Percentiles rank a stretch among this genome's conserved stretches.
Conservation (phyloP, 1,284 basidiomycete genomes). For the Ganoderma multipileum region DNA sequence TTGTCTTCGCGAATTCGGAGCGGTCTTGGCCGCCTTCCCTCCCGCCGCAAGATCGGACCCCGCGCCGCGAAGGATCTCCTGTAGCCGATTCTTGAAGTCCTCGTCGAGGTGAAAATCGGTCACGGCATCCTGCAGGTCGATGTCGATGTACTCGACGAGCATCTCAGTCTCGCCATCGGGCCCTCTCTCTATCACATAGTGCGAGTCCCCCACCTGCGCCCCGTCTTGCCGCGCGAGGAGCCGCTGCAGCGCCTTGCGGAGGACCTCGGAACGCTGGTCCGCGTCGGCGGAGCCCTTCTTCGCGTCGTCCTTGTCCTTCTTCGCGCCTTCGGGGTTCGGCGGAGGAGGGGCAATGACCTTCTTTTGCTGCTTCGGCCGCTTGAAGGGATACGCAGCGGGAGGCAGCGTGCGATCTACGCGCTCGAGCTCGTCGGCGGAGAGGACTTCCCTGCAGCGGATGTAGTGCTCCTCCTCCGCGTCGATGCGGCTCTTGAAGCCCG, state of each 20-base stretch:
- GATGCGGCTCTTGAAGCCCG: constrained; percentile 82
- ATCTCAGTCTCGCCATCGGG: constrained; percentile 57
- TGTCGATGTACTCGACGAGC: constrained; percentile 58
- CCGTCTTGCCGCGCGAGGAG: constrained; percentile 45
- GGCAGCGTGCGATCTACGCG: constrained; percentile 46
- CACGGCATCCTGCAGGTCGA: constrained; percentile 34
- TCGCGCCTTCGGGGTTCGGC: constrained; percentile 13
- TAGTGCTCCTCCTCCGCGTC: constrained; percentile 70
- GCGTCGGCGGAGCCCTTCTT: constrained; percentile 17
- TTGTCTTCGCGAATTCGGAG: constrained; percentile 24
- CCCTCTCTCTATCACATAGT: constrained; percentile 48
- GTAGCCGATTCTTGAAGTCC: constrained; percentile 38
- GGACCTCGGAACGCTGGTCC: constrained; percentile 32
- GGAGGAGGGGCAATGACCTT: constrained; percentile 55
- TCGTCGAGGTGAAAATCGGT: constrained; percentile 40
- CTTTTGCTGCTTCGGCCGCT: constrained; percentile 51
- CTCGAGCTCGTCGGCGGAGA: constrained; percentile 47
- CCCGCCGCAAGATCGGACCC: constrained; percentile 44
- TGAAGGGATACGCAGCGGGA: constrained; percentile 61
- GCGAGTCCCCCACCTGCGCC: constrained; percentile 38
- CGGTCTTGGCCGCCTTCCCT: constrained; percentile 29
- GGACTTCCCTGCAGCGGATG: constrained; percentile 79
- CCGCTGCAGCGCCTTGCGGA: constrained; percentile 46
- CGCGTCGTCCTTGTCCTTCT: constrained; percentile 11
- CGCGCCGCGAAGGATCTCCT: constrained; percentile 50